Base-by-base conservation (phyloP, 176 grass and related monocot genomes). In the Metroxylon sagu region DNA sequence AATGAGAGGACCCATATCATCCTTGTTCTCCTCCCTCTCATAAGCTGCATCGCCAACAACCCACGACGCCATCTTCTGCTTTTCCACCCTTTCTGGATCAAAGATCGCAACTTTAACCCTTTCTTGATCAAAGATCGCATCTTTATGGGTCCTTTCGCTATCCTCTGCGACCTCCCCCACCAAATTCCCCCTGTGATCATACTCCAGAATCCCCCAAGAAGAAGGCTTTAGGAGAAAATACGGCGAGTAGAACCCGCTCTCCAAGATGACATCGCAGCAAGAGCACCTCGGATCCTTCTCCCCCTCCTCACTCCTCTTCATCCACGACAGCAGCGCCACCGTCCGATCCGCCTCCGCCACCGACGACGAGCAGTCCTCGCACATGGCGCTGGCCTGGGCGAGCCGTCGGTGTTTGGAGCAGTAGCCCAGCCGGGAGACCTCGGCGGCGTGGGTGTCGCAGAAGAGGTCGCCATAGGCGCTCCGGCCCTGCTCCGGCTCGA, bases 231-330 rank as follows among this genome's bases (percentile, higher is more conserved):
- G 62, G 68, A 85, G 6, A 70, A 92, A 74, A 16, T 83, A 69
- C 23, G 94, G 88, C 29, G 88, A 89, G 69, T 80, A 85, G 79
- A 89, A 92, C 0, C 86, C 85, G 39, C 94, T 92, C 79, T 93
- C 94, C 23, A 92, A 75, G 64, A 67, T 76, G 25, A 89, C 50
- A 14, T 76, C 81, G 62, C 94, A 98, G 77, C 94, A 98, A 14
- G 88, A 86, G 67, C 94, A 98, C 6, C 79, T 72, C 73, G 85
- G 83, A 83, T 98, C 88, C 70, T 76, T 79, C 79, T 88, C 94
- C 4, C 84, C 94, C 48, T 79, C 75, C 63, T 98, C 94, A 55
- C 82, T 98, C 56, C 84, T 71, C 23, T 79, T 30, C 94, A 89
- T 98, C 94, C 85, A 98, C 31, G 94, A 83, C 27, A 92, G 79